These are phyloP conservation scores for Tremella yokohamensis DNA, from an alignment of 768 basidiomycete species.

Conservation along the genomic window DNA sequence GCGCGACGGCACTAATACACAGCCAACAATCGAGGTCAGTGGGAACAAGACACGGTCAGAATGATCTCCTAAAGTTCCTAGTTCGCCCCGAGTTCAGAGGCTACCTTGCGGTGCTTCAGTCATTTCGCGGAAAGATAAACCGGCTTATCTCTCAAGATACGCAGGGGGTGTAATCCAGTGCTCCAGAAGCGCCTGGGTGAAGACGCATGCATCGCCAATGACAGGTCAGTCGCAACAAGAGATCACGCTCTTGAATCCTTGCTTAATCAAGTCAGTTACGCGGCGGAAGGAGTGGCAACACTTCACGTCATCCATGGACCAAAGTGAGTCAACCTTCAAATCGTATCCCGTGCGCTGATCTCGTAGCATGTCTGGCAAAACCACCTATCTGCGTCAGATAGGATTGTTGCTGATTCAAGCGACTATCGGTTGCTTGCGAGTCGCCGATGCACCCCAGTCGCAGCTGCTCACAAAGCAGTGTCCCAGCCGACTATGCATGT, in stretches of 20 bases:
- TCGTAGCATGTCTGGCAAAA: conserved; percentile 79
- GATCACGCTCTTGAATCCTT: too few species aligned
- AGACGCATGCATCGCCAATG: conserved; percentile 76
- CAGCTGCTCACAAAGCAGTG: conserved; percentile 48
- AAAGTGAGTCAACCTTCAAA: conserved; percentile 33
- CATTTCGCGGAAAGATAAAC: neutral
- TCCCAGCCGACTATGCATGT: conserved; percentile 89
- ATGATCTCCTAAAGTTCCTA: neutral
- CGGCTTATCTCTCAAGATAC: conserved; percentile 55
- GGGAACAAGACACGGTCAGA: conserved; percentile 4
- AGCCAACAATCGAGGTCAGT: conserved; percentile 8
- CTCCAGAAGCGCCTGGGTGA: conserved; percentile 69
- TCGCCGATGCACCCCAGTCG: too few species aligned
- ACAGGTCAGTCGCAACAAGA: conserved; percentile 65
- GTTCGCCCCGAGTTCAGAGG: conserved; percentile 65
- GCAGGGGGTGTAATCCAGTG: conserved; percentile 81
- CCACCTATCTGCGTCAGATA: conserved; percentile 84
- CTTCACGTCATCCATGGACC: conserved; percentile 93
- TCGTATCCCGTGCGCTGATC: neutral
- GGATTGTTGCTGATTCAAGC: conserved; percentile 80
- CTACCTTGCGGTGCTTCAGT: conserved; percentile 34
- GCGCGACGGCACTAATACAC: neutral
- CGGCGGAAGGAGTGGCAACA: conserved; percentile 59
- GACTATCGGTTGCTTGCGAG: conserved; percentile 74
- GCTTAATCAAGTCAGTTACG: conserved; percentile 23